These are phyloP conservation scores for Chrysanthemum lavandulifolium DNA, from an alignment of 129 eudicot species.

Conservation along the genomic window DNA sequence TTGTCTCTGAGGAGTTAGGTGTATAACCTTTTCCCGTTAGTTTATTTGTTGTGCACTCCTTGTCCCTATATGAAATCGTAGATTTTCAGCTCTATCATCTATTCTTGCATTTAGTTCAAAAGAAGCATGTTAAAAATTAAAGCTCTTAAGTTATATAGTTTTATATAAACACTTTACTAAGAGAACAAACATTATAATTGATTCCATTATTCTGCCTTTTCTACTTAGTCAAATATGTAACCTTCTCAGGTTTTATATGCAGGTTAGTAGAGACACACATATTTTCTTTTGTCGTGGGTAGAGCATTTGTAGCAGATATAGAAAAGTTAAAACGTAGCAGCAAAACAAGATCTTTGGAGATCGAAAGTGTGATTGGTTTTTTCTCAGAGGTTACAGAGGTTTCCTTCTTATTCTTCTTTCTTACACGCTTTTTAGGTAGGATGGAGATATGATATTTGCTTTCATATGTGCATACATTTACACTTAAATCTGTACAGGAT, in stretches of 20 bases:
- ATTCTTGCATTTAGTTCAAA: constrained; percentile 17
- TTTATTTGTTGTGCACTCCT: no score
- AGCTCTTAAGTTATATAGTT: constrained; percentile 6
- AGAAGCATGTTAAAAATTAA: constrained; percentile 9
- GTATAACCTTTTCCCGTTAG: no score
- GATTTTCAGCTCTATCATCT: background rate
- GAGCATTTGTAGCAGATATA: constrained; percentile 93
- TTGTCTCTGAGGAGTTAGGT: no score
- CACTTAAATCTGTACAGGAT: constrained; percentile 54
- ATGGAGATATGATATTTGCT: constrained; percentile 5
- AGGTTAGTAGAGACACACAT: constrained; percentile 99
- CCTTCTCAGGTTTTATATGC: constrained; percentile 31
- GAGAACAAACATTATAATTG: background rate
- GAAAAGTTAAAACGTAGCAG: constrained; percentile 86
- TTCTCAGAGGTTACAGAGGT: constrained; percentile 88
- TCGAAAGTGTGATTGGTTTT: constrained; percentile 59
- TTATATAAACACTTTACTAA: background rate
- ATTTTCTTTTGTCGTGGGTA: constrained; percentile 97
- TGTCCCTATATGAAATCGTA: no score
- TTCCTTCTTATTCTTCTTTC: constrained; percentile 13
- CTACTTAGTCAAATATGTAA: constrained; percentile 10
- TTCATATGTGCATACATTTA: constrained; percentile 17
- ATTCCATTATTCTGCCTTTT: background rate
- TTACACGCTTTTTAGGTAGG: constrained; percentile 5
- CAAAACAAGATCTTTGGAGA: constrained; percentile 79